Evolutionary conservation across 805 yeast species (phyloP).

Genomic region (Brettanomyces sp.): DNA sequence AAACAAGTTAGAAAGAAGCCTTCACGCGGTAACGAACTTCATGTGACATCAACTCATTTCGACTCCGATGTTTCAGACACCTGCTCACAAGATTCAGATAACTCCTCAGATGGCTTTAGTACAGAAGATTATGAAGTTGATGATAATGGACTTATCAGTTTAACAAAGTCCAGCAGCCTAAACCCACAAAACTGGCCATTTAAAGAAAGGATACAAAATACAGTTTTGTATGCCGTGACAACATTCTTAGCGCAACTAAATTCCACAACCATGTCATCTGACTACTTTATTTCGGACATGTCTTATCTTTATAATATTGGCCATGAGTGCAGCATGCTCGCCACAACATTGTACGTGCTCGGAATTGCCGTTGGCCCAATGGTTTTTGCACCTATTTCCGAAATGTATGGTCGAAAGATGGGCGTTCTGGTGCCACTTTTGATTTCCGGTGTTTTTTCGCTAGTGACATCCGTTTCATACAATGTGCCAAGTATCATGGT

Average conservation of each 20-base stretch:
- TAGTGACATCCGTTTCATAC: constrained; percentile 42
- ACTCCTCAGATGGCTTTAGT: too few species aligned
- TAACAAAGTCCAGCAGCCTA: constrained; percentile 10
- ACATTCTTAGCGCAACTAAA: constrained; percentile 40
- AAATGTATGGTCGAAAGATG: constrained; percentile 32
- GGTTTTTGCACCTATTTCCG: constrained; percentile 54
- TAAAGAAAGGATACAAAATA: constrained; percentile 27
- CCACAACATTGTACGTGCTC: constrained; percentile 49
- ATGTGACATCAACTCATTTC: too few species aligned
- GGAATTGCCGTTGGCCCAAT: constrained; percentile 66
- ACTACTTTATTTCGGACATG: constrained; percentile 19
- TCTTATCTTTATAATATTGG: constrained; percentile 30
- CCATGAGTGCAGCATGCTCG: constrained; percentile 37
- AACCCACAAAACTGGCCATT: constrained; percentile 29
- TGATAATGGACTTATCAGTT: constrained; percentile 1
- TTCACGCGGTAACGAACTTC: too few species aligned
- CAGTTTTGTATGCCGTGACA: constrained; percentile 28
- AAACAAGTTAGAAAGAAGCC: too few species aligned
- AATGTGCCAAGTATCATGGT: constrained; percentile 42
- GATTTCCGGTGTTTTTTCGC: constrained; percentile 31
- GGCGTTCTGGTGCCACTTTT: constrained; percentile 36
- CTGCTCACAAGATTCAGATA: too few species aligned
- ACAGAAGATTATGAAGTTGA: not conserved
- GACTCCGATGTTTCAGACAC: too few species aligned
- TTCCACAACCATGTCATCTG: constrained; percentile 40